Base-by-base conservation (phyloP, 2,329 filamentous ascomycete genomes). In the Periglandula ipomoeae region DNA sequence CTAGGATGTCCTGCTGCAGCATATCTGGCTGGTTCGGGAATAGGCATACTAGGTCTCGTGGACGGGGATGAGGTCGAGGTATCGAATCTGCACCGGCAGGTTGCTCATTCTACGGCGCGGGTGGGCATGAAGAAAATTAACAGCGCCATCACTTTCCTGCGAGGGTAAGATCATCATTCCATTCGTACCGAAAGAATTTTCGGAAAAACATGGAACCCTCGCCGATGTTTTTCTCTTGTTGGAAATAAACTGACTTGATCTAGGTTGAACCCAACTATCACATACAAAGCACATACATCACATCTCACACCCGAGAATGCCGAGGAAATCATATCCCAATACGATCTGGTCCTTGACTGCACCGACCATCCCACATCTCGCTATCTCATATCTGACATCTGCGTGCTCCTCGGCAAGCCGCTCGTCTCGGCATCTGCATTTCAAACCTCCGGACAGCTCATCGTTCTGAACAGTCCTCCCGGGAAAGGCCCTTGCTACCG, bases 21-120 rank as follows among this genome's bases (percentile, higher is more conserved):
- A n/a, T 98, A 98, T 62, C 79, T 98, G 1, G 88, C 89, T 9
- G 91, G 89, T 20, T 87, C 93, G 1, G 93, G 93, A 0, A 77
- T 96, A 1, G 89, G 90, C 8, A 86, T 76, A 0, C 67, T 98
- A 17, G 90, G 91, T 0, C 71, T 98, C 7, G 79, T 93, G 22
- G 93, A 98, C 62, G 89, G 86, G 3, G 93, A 98, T 66, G 74
- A 73, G 0, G 91, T 98, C 26, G 93, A 97, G 62, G 70, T 76
- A 15, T 95, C 89, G 24, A 98, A 98, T 62, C 74, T 98, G 13
- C 93, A 97, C 70, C 83, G 93, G 1, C 93, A 98, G 67, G 81
- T 97, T 45, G 78, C 89, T 27, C 91, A 98, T 63, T 76, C 76
- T 3, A 86, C 82, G 0, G 70, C 72, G 3, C 79, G 80, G 46